Percentiles rank a stretch among this genome's conserved stretches.
Conservation (phyloP, 2,329 filamentous ascomycete genomes). For the Aspergillus brunneoviolaceus region DNA sequence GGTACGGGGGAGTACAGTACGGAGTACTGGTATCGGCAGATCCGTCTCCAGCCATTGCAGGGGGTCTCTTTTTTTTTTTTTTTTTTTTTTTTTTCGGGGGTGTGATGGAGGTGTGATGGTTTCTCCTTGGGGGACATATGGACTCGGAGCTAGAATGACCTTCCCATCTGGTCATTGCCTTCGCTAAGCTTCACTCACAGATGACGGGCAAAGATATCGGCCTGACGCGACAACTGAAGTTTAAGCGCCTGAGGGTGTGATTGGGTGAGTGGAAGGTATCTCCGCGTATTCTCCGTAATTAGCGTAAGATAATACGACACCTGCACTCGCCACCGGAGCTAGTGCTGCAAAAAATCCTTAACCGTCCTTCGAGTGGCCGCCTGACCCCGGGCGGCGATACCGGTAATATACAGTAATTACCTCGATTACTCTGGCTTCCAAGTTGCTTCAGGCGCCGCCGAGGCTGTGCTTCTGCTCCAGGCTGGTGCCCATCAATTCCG, state of each 20-base stretch:
- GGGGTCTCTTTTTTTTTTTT: not conserved
- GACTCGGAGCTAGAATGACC: not conserved
- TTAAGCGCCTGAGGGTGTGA: not conserved
- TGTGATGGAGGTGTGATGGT: no score
- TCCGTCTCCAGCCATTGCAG: not conserved
- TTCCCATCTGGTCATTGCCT: not conserved
- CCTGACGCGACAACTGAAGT: not conserved
- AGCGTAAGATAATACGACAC: not conserved
- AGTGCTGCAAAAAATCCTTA: not conserved
- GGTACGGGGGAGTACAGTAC: no score
- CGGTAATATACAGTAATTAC: not conserved
- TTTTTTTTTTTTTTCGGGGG: not conserved
- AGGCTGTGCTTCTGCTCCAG: not conserved
- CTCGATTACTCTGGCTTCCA: not conserved
- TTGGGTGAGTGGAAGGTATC: not conserved
- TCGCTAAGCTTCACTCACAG: not conserved
- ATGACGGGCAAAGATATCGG: not conserved
- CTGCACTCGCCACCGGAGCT: not conserved
- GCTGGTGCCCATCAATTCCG: no score
- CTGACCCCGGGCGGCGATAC: not conserved
- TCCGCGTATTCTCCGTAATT: not conserved
- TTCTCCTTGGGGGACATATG: no score
- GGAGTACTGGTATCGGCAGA: no score
- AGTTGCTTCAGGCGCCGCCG: not conserved
- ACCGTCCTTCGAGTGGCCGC: not conserved